Evolutionary conservation across 2,329 filamentous ascomycete genomes (phyloP), one percentile per base, ranked within the genome.

Genomic region (Claviceps sp.): DNA sequence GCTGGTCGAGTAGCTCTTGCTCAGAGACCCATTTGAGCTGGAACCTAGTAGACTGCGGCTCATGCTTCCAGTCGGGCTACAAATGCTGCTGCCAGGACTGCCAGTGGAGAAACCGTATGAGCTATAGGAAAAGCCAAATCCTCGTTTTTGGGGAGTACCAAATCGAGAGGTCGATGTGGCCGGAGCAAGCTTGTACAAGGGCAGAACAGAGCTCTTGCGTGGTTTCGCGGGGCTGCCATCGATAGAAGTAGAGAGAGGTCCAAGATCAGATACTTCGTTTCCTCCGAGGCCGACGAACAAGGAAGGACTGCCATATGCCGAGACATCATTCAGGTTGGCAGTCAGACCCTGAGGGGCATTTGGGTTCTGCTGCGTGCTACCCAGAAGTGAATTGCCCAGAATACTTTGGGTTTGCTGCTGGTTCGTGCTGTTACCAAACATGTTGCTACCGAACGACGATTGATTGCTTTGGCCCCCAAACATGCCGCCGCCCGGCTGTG

Each of bases 91-190:
- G 4, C 85, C 78, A 22, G 78, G 79, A 58, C 81, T 87, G 53
- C 75, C 83, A 40, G 74, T 81, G 5, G 91, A 89, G 1, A 86
- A 90, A 45, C 88, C 89, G 60, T 95, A 95, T 2, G 84, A 89
- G 57, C 89, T 95, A 69, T 96, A 96, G 2, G 86, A 89, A 65
- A 96, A 95, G 2, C 91, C 91, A 63, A 88, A 96, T 5, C 88
- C 89, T 52, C 85, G 80, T 70, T 89, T 91, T 59, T 89, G 87
- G 0, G 90, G 89, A 0, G 89, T 95, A 34, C 83, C 78, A 52
- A 90, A 83, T 47, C 89, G 85, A 22, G 85, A 85, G 8, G 87
- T 83, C 37, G 87, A 87, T 47, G 54, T 49, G 4, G 81, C 80
- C 0, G 89, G 88, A 47, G 89, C 91, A 58, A 95, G 77, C 69